phyloP scores from a whole-genome alignment of 2,329 filamentous ascomycete genomes.

The Aspergillus novoparasiticus region DNA sequence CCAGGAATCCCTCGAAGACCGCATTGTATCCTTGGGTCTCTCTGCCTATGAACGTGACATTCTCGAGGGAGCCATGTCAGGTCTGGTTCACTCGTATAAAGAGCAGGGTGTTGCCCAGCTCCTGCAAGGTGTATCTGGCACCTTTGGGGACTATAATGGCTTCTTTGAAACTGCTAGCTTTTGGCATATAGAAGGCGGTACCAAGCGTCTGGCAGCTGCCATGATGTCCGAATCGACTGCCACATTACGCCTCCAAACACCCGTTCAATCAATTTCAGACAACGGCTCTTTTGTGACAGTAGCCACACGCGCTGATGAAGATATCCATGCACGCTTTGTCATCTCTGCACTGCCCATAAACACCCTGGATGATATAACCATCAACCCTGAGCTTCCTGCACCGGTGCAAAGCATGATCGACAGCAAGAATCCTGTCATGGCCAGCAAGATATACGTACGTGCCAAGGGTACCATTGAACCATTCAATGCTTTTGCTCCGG shows the following conservation, averaged over 20 bases:
- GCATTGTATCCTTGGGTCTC: background rate
- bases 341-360: background rate
- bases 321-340: background rate
- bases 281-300: background rate
- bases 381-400: background rate
- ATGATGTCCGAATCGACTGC: background rate
- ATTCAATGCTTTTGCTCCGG: background rate
- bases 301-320: background rate
- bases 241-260: background rate
- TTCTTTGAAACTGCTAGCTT: conserved; percentile 1
- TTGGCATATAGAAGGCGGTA: background rate
- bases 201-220: background rate
- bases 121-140: background rate
- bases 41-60: background rate
- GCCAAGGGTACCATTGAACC: background rate
- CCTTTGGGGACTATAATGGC: conserved; percentile 1
- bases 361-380: background rate
- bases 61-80: background rate
- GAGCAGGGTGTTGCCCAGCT: background rate
- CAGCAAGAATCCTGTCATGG: background rate
- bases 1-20: background rate
- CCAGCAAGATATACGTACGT: background rate
- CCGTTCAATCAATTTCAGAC: background rate
- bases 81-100: background rate
- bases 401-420: background rate